phyloP scores from a whole-genome alignment of 179 eudicot genomes.

The Beta corolliflora region DNA sequence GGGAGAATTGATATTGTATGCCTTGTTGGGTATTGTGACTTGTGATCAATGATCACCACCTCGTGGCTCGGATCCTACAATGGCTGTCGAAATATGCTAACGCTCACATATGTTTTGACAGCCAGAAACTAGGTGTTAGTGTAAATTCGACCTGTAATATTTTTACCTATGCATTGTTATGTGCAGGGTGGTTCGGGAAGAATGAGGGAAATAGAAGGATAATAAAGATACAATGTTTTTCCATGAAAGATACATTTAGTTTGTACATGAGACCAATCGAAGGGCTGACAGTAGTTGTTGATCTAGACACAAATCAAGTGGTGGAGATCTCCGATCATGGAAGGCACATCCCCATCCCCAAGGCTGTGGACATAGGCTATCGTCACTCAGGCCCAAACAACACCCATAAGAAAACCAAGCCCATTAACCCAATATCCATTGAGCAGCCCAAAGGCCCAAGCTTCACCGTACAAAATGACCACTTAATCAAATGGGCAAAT shows the following conservation, averaged over 20 bases:
- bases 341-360: slow-evolving; percentile 69
- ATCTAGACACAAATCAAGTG: slow-evolving; percentile 71
- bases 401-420: slow-evolving; percentile 23
- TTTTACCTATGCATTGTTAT: no score
- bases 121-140: no score
- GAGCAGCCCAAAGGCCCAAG: slow-evolving; percentile 94
- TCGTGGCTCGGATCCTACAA: no score
- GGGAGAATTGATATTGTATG: no score
- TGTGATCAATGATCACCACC: no score
- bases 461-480: slow-evolving; percentile 56
- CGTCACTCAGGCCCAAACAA: slow-evolving; percentile 53
- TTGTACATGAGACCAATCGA: slow-evolving; percentile 97
- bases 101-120: no score
- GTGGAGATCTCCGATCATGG: slow-evolving; percentile 65
- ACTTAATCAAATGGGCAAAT: slow-evolving; percentile 81
- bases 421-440: slow-evolving; percentile 73
- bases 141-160: no score
- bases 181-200: slow-evolving; percentile 77
- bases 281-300: slow-evolving; percentile 80
- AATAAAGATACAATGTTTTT: slow-evolving; percentile 82
- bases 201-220: slow-evolving; percentile 70
- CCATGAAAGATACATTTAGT: slow-evolving; percentile 68
- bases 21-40: no score
- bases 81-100: no score
- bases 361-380: slow-evolving; percentile 75